These are phyloP conservation scores for Ichthyophthirius multifiliis DNA, from an alignment of 169 alveolate genomes.

Conservation along the genomic window DNA sequence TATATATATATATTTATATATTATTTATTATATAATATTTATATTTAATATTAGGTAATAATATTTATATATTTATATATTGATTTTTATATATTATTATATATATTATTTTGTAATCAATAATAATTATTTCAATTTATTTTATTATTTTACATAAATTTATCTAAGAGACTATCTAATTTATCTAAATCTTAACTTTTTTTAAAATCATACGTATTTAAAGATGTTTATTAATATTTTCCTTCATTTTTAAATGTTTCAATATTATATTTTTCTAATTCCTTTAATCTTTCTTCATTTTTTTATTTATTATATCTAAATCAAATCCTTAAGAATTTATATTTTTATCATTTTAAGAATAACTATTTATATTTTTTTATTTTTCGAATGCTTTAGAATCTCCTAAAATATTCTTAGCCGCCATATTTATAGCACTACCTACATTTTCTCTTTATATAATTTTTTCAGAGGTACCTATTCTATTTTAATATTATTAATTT, in stretches of 20 bases:
- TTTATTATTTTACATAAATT: too few relatives aligned
- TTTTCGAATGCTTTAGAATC: constrained; percentile 3
- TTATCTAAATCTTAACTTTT: too few relatives aligned
- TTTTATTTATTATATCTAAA: background rate
- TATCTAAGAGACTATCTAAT: too few relatives aligned
- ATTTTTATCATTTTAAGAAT: background rate
- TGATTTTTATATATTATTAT: too few relatives aligned
- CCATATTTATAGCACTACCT: background rate
- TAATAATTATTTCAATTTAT: too few relatives aligned
- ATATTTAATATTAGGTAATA: too few relatives aligned
- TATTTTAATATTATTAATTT: background rate
- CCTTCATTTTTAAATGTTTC: background rate
- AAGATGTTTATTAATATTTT: too few relatives aligned
- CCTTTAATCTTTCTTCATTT: background rate
- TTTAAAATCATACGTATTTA: too few relatives aligned
- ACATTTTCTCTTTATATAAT: background rate
- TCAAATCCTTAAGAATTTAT: background rate
- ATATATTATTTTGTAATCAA: too few relatives aligned
- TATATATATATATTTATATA: too few relatives aligned
- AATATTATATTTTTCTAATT: background rate
- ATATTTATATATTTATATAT: too few relatives aligned
- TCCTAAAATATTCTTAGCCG: background rate
- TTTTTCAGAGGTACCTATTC: background rate
- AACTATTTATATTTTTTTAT: background rate
- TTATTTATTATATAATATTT: too few relatives aligned